A percentile compares a stretch with the other conserved stretches of the same genome.
Evolutionary conservation across 2,329 filamentous ascomycete genomes (phyloP).

Genomic region (Ampelomyces quisqualis): DNA sequence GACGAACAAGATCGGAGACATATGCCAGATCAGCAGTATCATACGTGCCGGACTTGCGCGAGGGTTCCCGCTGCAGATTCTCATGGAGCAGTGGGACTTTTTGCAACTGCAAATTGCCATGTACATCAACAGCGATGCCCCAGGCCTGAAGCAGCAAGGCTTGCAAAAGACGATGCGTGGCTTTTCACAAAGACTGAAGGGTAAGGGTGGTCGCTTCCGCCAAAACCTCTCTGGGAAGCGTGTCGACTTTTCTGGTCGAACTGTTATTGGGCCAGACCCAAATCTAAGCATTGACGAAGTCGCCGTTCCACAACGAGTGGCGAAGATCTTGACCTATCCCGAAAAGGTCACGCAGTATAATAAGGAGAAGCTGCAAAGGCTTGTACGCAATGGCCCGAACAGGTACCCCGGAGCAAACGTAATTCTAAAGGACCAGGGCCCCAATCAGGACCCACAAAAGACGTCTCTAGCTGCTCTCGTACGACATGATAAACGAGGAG

Average conservation of each 20-base stretch:
- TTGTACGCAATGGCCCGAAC: conserved; percentile 72
- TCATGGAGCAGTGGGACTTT: conserved; percentile 99
- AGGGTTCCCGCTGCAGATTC: conserved; percentile 79
- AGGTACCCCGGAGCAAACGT: conserved; percentile 87
- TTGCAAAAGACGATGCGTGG: conserved; percentile 87
- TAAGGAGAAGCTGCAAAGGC: conserved; percentile 73
- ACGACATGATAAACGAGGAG: conserved; percentile 44
- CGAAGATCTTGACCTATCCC: conserved; percentile 93
- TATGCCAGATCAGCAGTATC: conserved; percentile 86
- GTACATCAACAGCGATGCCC: conserved; percentile 96
- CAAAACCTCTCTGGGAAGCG: conserved; percentile 97
- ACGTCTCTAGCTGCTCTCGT: conserved; percentile 64
- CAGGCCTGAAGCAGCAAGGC: conserved; percentile 84
- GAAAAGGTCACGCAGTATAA: conserved; percentile 86
- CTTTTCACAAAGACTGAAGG: conserved; percentile 93
- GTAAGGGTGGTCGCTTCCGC: conserved; percentile 95
- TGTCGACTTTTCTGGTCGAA: conserved; percentile 96
- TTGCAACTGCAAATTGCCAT: conserved; percentile 92
- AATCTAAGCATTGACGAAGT: conserved; percentile 93
- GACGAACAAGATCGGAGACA: conserved; percentile 95
- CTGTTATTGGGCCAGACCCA: conserved; percentile 95
- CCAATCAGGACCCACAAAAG: conserved; percentile 58
- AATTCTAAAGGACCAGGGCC: conserved; percentile 63
- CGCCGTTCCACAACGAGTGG: conserved; percentile 86
- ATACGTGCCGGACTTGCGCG: conserved; percentile 80